A percentile compares a stretch with the other conserved stretches of the same genome.
Conservation (phyloP, 768 basidiomycete genomes). For the Cyathus striatus region DNA sequence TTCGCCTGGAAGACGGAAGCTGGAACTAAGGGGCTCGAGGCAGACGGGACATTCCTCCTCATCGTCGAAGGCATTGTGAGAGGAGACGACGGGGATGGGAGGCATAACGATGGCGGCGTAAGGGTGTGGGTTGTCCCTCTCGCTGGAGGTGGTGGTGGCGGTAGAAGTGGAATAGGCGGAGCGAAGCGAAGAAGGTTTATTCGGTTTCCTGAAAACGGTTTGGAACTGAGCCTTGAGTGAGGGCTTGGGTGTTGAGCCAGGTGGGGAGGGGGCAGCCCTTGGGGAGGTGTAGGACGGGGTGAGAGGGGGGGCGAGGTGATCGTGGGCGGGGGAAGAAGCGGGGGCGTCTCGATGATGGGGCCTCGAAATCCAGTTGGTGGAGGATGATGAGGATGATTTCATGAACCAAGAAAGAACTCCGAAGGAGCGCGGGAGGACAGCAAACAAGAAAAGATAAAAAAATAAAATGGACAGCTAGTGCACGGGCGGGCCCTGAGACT, state of each 20-base stretch:
- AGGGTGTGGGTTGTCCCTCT: conserved; percentile 40
- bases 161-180: conserved; percentile 48
- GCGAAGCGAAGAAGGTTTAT: conserved; percentile 38
- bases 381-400: conserved; percentile 30
- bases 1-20: conserved; percentile 90
- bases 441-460: no score
- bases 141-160: conserved; percentile 29
- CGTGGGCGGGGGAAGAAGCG: conserved; percentile 17
- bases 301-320: conserved; percentile 28
- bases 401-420: conserved; percentile 20
- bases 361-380: conserved; percentile 34
- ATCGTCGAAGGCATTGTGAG: conserved; percentile 56
- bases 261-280: conserved; percentile 31
- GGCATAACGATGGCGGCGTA: conserved; percentile 59
- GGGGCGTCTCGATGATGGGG: conserved; percentile 32
- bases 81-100: conserved; percentile 71
- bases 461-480: no score
- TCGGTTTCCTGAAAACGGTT: conserved; percentile 47
- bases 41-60: conserved; percentile 96
- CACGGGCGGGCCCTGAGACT: no score
- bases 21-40: conserved; percentile 90
- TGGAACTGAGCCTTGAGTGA: conserved; percentile 39
- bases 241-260: conserved; percentile 15
- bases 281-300: conserved; percentile 40
- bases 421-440: no score